Conservation (phyloP, 768 basidiomycete species). For the Pulveroboletus sp. region DNA sequence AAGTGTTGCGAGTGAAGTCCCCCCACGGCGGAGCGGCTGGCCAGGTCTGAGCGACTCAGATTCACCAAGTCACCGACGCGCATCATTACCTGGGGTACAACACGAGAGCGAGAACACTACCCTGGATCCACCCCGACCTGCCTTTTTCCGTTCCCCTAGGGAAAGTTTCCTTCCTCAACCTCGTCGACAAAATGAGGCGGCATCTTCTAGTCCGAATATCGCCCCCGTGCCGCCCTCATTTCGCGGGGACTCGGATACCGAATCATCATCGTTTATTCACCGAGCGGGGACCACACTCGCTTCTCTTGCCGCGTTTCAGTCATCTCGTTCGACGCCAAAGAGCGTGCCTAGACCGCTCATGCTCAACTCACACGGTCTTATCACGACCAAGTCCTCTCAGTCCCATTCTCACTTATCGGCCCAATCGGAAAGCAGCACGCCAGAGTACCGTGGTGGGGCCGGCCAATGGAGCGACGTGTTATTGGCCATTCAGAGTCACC, state of each 20-base stretch:
- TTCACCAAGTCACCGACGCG: constrained; percentile 26
- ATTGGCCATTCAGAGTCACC: constrained; percentile 32
- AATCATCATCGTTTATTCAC: constrained; percentile 30
- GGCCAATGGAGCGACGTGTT: constrained; percentile 49
- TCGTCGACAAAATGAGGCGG: constrained; percentile 24
- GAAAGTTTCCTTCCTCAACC: constrained; percentile 47
- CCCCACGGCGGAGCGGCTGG: constrained; percentile 14
- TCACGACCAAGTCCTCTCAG: constrained; percentile 26
- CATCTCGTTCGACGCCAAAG: constrained; percentile 37
- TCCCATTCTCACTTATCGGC: constrained; percentile 23
- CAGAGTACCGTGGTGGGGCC: constrained; percentile 23
- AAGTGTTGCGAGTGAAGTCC: constrained; percentile 21
- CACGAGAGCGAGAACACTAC: constrained; percentile 35
- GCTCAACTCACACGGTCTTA: constrained; percentile 47
- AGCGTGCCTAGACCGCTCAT: constrained; percentile 63
- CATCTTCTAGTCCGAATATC: constrained; percentile 31
- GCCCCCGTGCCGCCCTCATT: background rate
- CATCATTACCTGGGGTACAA: constrained; percentile 39
- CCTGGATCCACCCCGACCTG: constrained; percentile 49
- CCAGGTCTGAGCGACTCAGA: background rate
- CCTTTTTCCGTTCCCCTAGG: constrained; percentile 52
- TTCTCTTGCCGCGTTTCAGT: constrained; percentile 40
- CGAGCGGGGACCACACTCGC: constrained; percentile 38
- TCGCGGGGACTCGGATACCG: constrained; percentile 20
- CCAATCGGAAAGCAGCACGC: constrained; percentile 34